A percentile compares a stretch with the other conserved stretches of the same genome.
phyloP scores from a whole-genome alignment of 2,329 filamentous ascomycete species.

The Ceratocystis ficicola region DNA sequence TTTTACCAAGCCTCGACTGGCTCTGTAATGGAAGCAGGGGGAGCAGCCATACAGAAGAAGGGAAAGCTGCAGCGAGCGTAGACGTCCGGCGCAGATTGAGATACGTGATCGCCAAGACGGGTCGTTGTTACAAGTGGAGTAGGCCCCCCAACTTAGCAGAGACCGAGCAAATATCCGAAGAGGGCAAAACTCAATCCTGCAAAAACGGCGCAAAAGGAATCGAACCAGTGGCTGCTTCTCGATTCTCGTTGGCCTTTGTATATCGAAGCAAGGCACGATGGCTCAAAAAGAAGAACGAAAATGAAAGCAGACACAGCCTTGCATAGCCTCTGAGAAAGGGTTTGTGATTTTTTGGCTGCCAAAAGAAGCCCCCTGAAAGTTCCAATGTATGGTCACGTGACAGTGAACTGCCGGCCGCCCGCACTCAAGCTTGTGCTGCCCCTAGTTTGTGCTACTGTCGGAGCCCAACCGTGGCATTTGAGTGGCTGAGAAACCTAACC shows the following conservation, averaged over 20 bases:
- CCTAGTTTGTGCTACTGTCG: neutral
- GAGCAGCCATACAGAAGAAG: neutral
- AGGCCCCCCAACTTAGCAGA: neutral
- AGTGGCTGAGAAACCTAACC: neutral
- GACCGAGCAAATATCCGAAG: neutral
- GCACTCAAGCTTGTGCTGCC: neutral
- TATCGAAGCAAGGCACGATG: neutral
- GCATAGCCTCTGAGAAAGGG: neutral
- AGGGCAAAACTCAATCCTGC: neutral
- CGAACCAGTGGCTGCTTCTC: neutral
- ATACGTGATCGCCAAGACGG: neutral
- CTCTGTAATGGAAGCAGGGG: neutral
- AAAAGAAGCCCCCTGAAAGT: neutral
- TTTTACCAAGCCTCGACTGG: neutral
- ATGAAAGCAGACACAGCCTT: too few species aligned
- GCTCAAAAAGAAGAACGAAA: neutral
- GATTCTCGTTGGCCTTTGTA: neutral
- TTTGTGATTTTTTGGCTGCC: neutral
- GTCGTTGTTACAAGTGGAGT: neutral
- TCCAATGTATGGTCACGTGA: neutral
- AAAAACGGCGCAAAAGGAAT: neutral
- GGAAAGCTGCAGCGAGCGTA: too few species aligned
- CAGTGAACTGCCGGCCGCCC: too few species aligned
- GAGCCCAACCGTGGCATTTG: neutral
- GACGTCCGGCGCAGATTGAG: too few species aligned